A percentile compares a stretch with the other conserved stretches of the same genome.
These are phyloP conservation scores for Stenogyne calaminthoides DNA, from an alignment of 305 asterid species.

Conservation along the genomic window DNA sequence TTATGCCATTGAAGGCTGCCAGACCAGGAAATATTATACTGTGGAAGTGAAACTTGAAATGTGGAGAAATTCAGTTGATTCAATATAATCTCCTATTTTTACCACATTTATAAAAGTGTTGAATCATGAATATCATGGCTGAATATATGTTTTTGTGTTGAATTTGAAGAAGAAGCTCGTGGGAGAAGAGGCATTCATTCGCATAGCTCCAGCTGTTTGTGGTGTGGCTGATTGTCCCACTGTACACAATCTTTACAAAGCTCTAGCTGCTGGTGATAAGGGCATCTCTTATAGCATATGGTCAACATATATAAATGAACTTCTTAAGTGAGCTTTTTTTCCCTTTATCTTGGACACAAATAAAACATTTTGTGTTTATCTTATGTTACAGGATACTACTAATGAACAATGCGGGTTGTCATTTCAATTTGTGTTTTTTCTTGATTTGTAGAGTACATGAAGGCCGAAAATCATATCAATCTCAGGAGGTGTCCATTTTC, in stretches of 20 bases:
- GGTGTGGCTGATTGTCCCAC: slow-evolving; percentile 95
- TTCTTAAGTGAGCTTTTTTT: slow-evolving; percentile 73
- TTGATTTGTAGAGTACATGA: slow-evolving; percentile 81
- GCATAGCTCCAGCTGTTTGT: slow-evolving; percentile 92
- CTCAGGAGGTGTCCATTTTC: slow-evolving; percentile 47
- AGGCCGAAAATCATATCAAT: slow-evolving; percentile 62
- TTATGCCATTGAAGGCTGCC: slow-evolving; percentile 3
- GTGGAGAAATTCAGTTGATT: not conserved
- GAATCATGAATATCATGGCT: slow-evolving; percentile 10
- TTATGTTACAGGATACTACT: not conserved
- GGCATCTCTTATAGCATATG: slow-evolving; percentile 78
- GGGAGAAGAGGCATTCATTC: slow-evolving; percentile 94
- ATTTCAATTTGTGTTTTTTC: slow-evolving; percentile 18
- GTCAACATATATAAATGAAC: slow-evolving; percentile 79
- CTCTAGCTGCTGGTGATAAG: slow-evolving; percentile 72
- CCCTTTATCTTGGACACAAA: slow-evolving; percentile 8
- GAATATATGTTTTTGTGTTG: slow-evolving; percentile 27
- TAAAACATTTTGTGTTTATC: not conserved
- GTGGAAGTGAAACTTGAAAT: slow-evolving; percentile 11
- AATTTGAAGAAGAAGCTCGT: slow-evolving; percentile 66
- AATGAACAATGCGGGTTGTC: not conserved
- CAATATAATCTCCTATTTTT: not conserved
- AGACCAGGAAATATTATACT: not conserved
- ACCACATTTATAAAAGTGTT: slow-evolving; percentile 4
- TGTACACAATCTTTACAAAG: slow-evolving; percentile 85